Evolutionary conservation across 306 rosid genomes (phyloP).

Genomic region (Echinosophora koreensis): DNA sequence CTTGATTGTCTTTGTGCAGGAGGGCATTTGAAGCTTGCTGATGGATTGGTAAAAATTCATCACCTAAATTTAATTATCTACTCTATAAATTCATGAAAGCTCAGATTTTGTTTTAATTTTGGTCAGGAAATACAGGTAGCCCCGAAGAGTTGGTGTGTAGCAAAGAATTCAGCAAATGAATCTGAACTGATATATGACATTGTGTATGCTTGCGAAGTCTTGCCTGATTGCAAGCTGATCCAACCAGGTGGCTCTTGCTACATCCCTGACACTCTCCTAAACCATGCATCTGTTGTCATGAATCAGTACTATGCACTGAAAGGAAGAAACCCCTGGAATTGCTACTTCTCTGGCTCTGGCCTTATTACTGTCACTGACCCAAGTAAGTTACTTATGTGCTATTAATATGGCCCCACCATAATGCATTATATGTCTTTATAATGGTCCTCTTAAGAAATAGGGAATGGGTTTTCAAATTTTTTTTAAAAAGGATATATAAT

Average conservation of each 20-base stretch:
- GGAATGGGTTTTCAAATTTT: no score
- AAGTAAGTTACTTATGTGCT: slow-evolving; percentile 38
- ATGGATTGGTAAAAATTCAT: slow-evolving; percentile 38
- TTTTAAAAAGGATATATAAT: no score
- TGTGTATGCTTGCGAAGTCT: slow-evolving; percentile 31
- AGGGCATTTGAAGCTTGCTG: slow-evolving; percentile 35
- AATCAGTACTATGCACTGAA: slow-evolving; percentile 50
- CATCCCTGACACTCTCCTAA: slow-evolving; percentile 38
- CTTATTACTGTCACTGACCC: slow-evolving; percentile 46
- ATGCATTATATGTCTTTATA: background rate
- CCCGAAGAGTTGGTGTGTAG: slow-evolving; percentile 49
- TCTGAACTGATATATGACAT: slow-evolving; percentile 29
- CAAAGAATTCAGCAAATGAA: slow-evolving; percentile 46
- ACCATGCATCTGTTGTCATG: slow-evolving; percentile 62
- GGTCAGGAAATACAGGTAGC: slow-evolving; percentile 7
- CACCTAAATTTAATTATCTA: background rate
- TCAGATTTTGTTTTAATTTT: background rate
- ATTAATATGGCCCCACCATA: background rate
- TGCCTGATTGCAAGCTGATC: slow-evolving; percentile 37
- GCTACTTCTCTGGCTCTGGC: slow-evolving; percentile 50
- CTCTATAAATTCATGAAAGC: background rate
- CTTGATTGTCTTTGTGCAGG: slow-evolving; percentile 35
- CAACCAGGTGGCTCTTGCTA: slow-evolving; percentile 50
- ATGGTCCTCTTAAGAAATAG: no score
- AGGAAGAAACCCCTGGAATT: slow-evolving; percentile 44